A percentile compares a stretch with the other conserved stretches of the same genome.
These are phyloP conservation scores for Xylariaceae sp. DNA, from an alignment of 2,329 filamentous ascomycete genomes.

Conservation along the genomic window DNA sequence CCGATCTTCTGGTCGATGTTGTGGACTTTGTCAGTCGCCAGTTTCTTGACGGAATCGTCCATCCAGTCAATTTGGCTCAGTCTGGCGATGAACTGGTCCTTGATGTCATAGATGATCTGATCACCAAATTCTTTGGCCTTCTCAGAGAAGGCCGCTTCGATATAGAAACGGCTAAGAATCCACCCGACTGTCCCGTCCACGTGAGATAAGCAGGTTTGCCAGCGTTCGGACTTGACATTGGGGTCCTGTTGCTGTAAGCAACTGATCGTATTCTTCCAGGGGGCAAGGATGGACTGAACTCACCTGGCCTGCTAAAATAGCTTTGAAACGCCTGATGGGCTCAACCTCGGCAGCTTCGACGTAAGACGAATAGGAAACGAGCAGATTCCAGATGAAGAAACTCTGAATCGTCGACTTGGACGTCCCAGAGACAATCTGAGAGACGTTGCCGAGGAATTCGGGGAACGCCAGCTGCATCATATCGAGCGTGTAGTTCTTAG, in stretches of 20 bases:
- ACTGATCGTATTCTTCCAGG: neutral
- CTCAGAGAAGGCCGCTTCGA: conserved; percentile 62
- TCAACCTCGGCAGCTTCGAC: conserved; percentile 56
- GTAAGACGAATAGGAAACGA: conserved; percentile 45
- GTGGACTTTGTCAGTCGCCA: conserved; percentile 57
- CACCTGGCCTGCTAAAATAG: conserved; percentile 53
- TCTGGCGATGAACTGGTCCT: conserved; percentile 53
- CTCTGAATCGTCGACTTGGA: conserved; percentile 50
- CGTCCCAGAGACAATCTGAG: conserved; percentile 48
- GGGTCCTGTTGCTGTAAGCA: conserved; percentile 40
- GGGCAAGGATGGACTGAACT: conserved; percentile 4
- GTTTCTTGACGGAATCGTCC: conserved; percentile 56
- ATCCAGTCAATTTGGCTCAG: conserved; percentile 42
- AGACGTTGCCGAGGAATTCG: conserved; percentile 53
- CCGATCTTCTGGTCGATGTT: conserved; percentile 62
- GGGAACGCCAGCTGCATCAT: conserved; percentile 56
- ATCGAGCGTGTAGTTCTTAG: conserved; percentile 43
- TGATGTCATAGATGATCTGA: conserved; percentile 65
- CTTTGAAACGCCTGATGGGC: conserved; percentile 55
- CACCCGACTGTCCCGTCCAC: conserved; percentile 57
- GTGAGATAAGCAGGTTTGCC: conserved; percentile 57
- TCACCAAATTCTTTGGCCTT: conserved; percentile 62
- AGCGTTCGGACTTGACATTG: conserved; percentile 57
- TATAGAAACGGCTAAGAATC: conserved; percentile 66
- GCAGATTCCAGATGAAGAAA: conserved; percentile 61